These are phyloP conservation scores for Talaromyces atroroseus DNA, from an alignment of 2,329 filamentous ascomycete species.

Conservation along the genomic window DNA sequence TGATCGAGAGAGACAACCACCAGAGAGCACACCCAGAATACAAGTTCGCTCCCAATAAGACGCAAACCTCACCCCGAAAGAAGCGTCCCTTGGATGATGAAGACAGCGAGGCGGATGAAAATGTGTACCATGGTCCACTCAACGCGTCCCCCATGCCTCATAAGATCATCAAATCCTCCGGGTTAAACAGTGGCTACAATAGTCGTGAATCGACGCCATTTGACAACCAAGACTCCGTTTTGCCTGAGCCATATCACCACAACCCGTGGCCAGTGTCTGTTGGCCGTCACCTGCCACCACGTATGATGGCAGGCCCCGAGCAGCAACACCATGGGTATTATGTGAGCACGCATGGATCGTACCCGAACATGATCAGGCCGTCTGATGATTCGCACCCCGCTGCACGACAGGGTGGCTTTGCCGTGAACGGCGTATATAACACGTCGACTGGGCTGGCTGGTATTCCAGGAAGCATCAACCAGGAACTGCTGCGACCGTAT, in stretches of 20 bases:
- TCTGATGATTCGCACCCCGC: constrained; percentile 41
- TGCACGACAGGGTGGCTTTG: constrained; percentile 27
- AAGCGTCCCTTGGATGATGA: constrained; percentile 38
- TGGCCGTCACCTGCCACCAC: constrained; percentile 42
- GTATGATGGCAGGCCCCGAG: not conserved
- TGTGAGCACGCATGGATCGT: constrained; percentile 34
- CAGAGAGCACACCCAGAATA: constrained; percentile 80
- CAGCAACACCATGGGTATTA: constrained; percentile 3
- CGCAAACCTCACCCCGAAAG: constrained; percentile 44
- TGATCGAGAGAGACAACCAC: constrained; percentile 78
- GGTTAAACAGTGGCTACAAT: constrained; percentile 22
- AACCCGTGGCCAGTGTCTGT: constrained; percentile 28
- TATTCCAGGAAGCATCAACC: constrained; percentile 38
- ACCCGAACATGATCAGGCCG: constrained; percentile 24
- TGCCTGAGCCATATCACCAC: constrained; percentile 31
- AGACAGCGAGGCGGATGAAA: constrained; percentile 36
- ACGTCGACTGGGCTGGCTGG: constrained; percentile 36
- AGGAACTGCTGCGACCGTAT: constrained; percentile 38
- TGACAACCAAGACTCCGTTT: constrained; percentile 22
- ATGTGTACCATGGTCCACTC: constrained; percentile 16
- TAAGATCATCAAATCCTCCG: constrained; percentile 23
- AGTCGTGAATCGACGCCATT: constrained; percentile 34
- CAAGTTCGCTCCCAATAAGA: constrained; percentile 86
- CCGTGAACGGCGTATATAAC: constrained; percentile 24
- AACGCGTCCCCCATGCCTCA: not conserved